Evolutionary conservation across 2,329 filamentous ascomycete genomes (phyloP).

Genomic region (Trichoderma hamatum): DNA sequence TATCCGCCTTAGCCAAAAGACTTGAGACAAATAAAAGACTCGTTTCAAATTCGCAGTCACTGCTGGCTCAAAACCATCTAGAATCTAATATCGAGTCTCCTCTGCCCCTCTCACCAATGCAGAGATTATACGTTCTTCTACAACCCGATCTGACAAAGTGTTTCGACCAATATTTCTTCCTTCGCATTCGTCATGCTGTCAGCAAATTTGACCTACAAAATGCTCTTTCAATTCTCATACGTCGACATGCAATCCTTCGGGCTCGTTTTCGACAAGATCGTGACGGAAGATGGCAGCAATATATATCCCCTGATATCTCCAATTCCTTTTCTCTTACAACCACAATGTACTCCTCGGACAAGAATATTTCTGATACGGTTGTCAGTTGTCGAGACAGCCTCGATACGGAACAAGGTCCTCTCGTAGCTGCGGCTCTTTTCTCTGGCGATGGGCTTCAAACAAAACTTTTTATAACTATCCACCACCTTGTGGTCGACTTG

Average conservation of each 20-base stretch:
- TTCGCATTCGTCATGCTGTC: neutral
- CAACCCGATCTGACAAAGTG: neutral
- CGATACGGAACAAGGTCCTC: constrained; percentile 8
- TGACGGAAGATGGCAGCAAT: constrained; percentile 3
- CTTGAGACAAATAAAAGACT: neutral
- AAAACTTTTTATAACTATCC: constrained; percentile 15
- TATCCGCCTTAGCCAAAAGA: neutral
- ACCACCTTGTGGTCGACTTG: constrained; percentile 30
- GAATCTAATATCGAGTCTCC: neutral
- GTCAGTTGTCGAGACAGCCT: neutral
- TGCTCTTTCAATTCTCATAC: neutral
- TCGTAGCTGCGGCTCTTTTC: constrained; percentile 2
- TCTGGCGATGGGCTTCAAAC: neutral
- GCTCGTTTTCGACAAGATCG: neutral
- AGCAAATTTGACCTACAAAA: neutral
- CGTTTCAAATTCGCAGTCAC: neutral
- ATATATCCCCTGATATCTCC: neutral
- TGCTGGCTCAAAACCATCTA: neutral
- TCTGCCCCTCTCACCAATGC: constrained; percentile 1
- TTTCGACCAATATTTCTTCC: constrained; percentile 26
- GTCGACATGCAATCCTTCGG: constrained; percentile 3
- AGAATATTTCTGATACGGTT: neutral
- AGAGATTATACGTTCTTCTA: constrained; percentile 10
- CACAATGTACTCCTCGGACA: neutral
- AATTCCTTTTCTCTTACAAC: neutral